Evolutionary conservation across 768 basidiomycete species (phyloP), one percentile per base, ranked within the genome.

Genomic region (Pleurotus sapidus): DNA sequence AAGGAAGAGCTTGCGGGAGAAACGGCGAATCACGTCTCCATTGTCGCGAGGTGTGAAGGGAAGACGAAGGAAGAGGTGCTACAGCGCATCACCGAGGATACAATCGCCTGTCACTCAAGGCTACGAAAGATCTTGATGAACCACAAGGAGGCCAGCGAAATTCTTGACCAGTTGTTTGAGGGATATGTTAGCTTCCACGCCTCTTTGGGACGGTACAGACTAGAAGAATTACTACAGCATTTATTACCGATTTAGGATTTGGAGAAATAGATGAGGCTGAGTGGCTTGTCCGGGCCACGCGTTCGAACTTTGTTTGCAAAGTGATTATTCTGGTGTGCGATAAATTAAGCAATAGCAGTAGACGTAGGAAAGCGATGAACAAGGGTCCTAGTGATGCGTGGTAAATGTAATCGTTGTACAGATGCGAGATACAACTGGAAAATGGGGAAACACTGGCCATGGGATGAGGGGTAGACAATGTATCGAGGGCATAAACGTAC

Each of bases 1-100:
- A 59, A 59, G 30, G 59, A 57, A 37, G 56, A 60, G 11, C 47
- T 60, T 0, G 57, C 38, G 11, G 48, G 49, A 23, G 57, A 57
- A 23, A 49, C 40, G 3, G 39, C 57, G 18, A 60, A 60, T 18
- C 47, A 55, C 5, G 55, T 57, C 40, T 60, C 59, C 6, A 49
- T 57, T 46, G 18, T 60, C 14, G 48, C 59, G 20, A 51, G 40
- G 20, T 49, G 47, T n/a, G 30, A 54, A 25, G 59, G 48, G 27
- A 49, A 43, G 30, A 49, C 49, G 6, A 57, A 60, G 24, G 17
- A 42, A 7, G 49, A 60, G 18, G 57, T 57, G 14, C 40, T 60
- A 3, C 40, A 20, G 1, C 18, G 18, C 20, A 40, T 57, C 6
- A 34, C 49, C n/a, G 40, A 58, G 5, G 56, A 57, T 5, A 57